phyloP scores from a whole-genome alignment of 129 eudicot genomes.

The Arctium minus region DNA sequence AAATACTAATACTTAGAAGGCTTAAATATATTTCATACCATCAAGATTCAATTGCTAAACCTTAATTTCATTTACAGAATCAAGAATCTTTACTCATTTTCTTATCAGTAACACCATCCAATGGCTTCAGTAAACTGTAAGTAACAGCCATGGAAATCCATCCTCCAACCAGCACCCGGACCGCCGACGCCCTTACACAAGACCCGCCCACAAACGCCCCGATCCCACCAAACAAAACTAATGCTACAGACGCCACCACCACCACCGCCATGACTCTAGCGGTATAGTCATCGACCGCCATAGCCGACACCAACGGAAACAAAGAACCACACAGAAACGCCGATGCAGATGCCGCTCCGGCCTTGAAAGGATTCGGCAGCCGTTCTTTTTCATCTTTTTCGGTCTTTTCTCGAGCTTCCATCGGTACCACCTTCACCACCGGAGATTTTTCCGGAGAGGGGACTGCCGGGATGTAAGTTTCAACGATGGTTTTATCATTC shows the following conservation, averaged over 20 bases:
- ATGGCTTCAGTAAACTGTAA: slow-evolving; percentile 56
- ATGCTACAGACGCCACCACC: slow-evolving; percentile 41
- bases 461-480: neutral
- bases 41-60: neutral
- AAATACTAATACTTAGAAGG: neutral
- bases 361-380: slow-evolving; percentile 60
- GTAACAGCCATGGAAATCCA: slow-evolving; percentile 73
- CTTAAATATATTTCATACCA: neutral
- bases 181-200: slow-evolving; percentile 40
- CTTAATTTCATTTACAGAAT: slow-evolving; percentile 1
- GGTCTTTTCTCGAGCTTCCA: slow-evolving; percentile 7
- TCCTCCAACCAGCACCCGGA: slow-evolving; percentile 60
- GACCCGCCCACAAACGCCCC: slow-evolving; percentile 65
- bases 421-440: slow-evolving; percentile 20
- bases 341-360: slow-evolving; percentile 56
- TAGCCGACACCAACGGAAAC: slow-evolving; percentile 47
- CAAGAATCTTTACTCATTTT: slow-evolving; percentile 16
- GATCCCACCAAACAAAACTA: slow-evolving; percentile 50
- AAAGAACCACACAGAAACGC: slow-evolving; percentile 62
- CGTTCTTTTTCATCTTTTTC: slow-evolving; percentile 17
- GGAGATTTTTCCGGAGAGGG: slow-evolving; percentile 34
- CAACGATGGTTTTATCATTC: neutral
- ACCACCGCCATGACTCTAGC: slow-evolving; percentile 41
- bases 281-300: slow-evolving; percentile 19
- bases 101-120: slow-evolving; percentile 33